Evolutionary conservation across 352 stramenopile species (phyloP).

Genomic region (Elongisporangium anandrum): DNA sequence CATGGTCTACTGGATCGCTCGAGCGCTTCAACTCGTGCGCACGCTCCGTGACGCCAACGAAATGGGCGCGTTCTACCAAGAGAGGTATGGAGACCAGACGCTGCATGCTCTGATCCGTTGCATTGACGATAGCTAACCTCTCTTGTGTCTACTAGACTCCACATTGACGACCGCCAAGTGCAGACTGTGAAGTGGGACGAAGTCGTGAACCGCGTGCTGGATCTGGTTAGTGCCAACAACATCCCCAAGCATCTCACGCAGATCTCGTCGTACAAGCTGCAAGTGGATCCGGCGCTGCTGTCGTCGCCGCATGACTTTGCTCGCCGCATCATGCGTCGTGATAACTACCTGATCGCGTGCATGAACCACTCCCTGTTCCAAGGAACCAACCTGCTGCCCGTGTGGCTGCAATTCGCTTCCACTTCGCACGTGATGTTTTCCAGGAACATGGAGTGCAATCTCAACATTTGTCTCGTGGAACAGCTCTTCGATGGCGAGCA

Average conservation of each 20-base stretch:
- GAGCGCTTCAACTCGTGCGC: conserved; percentile 75
- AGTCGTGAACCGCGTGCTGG: conserved; percentile 85
- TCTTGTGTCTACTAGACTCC: conserved; percentile 35
- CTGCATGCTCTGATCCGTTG: neutral
- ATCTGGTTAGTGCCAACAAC: conserved; percentile 64
- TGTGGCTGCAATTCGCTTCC: conserved; percentile 64
- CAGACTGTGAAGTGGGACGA: conserved; percentile 88
- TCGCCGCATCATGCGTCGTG: conserved; percentile 95
- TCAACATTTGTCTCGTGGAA: conserved; percentile 96
- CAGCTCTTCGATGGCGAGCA: conserved; percentile 93
- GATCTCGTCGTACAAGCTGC: conserved; percentile 71
- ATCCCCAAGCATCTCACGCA: conserved; percentile 83
- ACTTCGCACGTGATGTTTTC: conserved; percentile 81
- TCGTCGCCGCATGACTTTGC: conserved; percentile 88
- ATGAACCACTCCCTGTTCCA: conserved; percentile 96
- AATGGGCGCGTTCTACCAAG: conserved; percentile 91
- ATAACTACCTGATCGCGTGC: conserved; percentile 98
- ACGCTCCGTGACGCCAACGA: conserved; percentile 85
- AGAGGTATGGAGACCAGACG: conserved; percentile 44
- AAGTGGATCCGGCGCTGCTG: conserved; percentile 75
- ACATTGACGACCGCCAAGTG: conserved; percentile 83
- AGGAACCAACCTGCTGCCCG: conserved; percentile 69
- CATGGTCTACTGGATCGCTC: conserved; percentile 89
- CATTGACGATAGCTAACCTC: conserved; percentile 2
- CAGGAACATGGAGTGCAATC: conserved; percentile 91